Percentiles rank a stretch among this genome's conserved stretches.
Evolutionary conservation across 192 early-diverging fungal genomes (phyloP).

Genomic region (Podila clonocystis): DNA sequence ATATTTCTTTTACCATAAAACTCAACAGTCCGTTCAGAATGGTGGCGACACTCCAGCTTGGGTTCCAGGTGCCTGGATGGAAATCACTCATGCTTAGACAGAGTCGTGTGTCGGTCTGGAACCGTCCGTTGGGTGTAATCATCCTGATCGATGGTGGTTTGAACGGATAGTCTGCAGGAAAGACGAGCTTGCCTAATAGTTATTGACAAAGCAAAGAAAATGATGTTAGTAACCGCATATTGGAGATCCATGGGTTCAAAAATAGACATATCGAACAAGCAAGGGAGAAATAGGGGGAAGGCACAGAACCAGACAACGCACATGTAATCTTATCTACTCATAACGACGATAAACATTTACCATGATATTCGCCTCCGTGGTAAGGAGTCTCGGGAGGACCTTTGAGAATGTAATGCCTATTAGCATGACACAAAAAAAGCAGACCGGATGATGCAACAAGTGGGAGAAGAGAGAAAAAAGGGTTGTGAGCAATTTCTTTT

Average conservation of each 20-base stretch:
- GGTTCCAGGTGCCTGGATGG: constrained; percentile 94
- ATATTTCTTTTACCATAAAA: constrained; percentile 82
- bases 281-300: background rate
- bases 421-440: too few species aligned
- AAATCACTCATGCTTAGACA: constrained; percentile 99
- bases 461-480: background rate
- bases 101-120: constrained; percentile 90
- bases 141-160: constrained; percentile 89
- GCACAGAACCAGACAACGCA: too few species aligned
- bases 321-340: too few species aligned
- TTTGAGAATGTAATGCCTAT: constrained; percentile 94
- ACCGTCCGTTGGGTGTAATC: constrained; percentile 88
- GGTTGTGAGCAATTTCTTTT: background rate
- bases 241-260: background rate
- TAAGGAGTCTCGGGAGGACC: constrained; percentile 98
- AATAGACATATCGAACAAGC: background rate
- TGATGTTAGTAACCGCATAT: background rate
- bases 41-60: constrained; percentile 96
- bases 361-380: constrained; percentile 93
- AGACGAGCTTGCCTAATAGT: constrained; percentile 72
- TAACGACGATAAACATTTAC: constrained; percentile 47
- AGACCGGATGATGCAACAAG: background rate
- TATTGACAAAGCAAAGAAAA: background rate
- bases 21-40: constrained; percentile 95
- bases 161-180: constrained; percentile 96